Base-by-base conservation (phyloP, 352 stramenopile species). In the Phytopythium mirpurense region DNA sequence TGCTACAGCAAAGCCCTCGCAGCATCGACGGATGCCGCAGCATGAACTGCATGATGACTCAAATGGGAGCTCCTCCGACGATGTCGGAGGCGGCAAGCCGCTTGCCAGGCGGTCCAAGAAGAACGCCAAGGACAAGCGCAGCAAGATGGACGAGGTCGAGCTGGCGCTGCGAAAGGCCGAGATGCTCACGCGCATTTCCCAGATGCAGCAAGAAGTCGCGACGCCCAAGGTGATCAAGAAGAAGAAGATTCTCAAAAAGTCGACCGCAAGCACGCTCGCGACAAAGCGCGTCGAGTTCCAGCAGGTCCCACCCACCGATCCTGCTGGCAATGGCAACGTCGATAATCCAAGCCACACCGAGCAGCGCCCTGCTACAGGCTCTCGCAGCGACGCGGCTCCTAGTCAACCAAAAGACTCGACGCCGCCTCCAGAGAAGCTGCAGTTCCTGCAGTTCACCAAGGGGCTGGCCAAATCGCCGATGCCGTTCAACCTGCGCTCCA, bases 151-250 rank as follows among this genome's bases (percentile, higher is more conserved):
- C 14, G 56, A 50, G n/a, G 68, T 72, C 32, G 71, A 80, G 41
- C 61, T 78, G 43, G 63, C 70, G 19, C 53, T 82, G 38, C 68
- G 66, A 8, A 80, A 78, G 48, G 71, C 67, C 52, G 72, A 78
- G n/a, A 54, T 82, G 41, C 68, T 85, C 29, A 56, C 71, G 35
- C 61, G 63, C 40, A 76, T 85, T 44, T 62, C 51, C 23, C 74
- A 72, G 38, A 73, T 84, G 54, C 72, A 54, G 32, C 48, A 86
- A 43, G 79, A 90, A 29, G 72, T 88, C 27, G 68, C 59, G 31
- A 90, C 79, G 12, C 79, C 79, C 21, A 88, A 85, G 57, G 72
- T 86, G 3, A 3, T 9, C 10, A 87, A 86, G 57, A 88, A 85
- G 45, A 78, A 70, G 35, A 73, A 73, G 11, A 21, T 47, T 3